phyloP scores from a whole-genome alignment of 1,284 basidiomycete genomes.

The Naganishia albida region DNA sequence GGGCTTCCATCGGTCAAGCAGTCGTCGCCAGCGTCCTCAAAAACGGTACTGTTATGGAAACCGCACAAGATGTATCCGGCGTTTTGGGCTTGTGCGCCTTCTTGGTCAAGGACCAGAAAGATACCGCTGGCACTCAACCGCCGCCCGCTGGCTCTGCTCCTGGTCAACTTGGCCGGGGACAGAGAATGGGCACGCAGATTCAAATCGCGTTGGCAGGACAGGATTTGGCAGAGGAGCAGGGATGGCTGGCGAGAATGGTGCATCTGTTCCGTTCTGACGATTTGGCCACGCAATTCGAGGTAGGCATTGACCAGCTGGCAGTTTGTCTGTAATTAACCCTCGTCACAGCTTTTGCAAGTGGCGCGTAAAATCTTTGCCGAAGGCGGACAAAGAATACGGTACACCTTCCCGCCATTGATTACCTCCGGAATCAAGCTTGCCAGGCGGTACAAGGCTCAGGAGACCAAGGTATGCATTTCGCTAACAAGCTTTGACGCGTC shows the following conservation, averaged over 20 bases:
- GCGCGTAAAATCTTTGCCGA: conserved; percentile 82
- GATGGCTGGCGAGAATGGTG: conserved; percentile 94
- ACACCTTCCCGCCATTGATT: conserved; percentile 90
- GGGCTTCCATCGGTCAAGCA: conserved; percentile 85
- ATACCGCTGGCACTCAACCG: conserved; percentile 46
- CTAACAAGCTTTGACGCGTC: conserved; percentile 9
- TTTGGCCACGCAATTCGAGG: conserved; percentile 81
- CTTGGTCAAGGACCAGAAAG: conserved; percentile 82
- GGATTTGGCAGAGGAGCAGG: conserved; percentile 93
- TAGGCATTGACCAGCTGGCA: conserved; percentile 50
- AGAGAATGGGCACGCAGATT: conserved; percentile 41
- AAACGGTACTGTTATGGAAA: conserved; percentile 89
- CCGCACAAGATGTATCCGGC: conserved; percentile 85
- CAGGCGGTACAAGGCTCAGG: conserved; percentile 77
- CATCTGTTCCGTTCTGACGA: conserved; percentile 86
- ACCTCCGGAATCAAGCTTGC: conserved; percentile 87
- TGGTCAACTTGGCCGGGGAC: conserved; percentile 62
- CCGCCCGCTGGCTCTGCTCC: conserved; percentile 31
- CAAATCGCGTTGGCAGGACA: conserved; percentile 69
- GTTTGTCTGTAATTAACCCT: conserved; percentile 11
- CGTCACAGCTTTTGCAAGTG: conserved; percentile 73
- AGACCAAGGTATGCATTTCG: conserved; percentile 43
- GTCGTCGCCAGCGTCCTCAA: conserved; percentile 88
- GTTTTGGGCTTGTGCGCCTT: conserved; percentile 88
- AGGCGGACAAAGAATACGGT: conserved; percentile 90